These are phyloP conservation scores for Entomortierella chlamydospora DNA, from an alignment of 192 early-diverging fungal species.

Conservation along the genomic window DNA sequence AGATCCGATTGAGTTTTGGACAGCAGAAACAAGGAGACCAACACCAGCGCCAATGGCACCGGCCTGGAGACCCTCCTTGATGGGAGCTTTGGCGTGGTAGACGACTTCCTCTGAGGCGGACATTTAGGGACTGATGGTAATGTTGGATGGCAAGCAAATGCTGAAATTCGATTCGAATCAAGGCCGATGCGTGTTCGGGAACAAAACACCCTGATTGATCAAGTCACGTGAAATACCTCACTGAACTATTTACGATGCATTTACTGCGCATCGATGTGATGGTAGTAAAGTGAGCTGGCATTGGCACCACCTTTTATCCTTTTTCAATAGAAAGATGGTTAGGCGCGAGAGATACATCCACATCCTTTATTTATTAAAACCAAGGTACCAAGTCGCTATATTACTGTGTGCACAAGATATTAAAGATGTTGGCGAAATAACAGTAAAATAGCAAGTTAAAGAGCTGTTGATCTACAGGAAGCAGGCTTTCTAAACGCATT, in stretches of 20 bases:
- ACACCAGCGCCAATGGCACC: constrained; percentile 66
- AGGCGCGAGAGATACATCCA: no score
- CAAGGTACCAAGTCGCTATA: no score
- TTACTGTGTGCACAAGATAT: no score
- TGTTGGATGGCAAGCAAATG: not conserved
- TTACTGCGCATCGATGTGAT: no score
- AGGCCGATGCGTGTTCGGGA: constrained; percentile 11
- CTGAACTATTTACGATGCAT: not conserved
- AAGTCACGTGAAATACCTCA: not conserved
- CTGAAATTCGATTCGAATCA: constrained; percentile 8
- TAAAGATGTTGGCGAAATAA: no score
- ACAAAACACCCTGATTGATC: not conserved
- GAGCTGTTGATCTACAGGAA: no score
- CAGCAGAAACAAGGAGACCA: constrained; percentile 76
- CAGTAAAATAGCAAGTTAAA: no score
- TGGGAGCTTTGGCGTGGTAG: constrained; percentile 57
- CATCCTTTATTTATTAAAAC: no score
- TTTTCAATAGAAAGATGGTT: no score
- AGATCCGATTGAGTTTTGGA: constrained; percentile 72
- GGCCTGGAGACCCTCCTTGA: constrained; percentile 59
- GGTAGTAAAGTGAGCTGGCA: no score
- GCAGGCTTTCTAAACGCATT: no score
- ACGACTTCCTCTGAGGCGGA: constrained; percentile 31
- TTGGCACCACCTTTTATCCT: no score
- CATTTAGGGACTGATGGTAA: not conserved